Evolutionary conservation across 2,329 filamentous ascomycete genomes (phyloP).

Genomic region (Uncinocarpus reesii): DNA sequence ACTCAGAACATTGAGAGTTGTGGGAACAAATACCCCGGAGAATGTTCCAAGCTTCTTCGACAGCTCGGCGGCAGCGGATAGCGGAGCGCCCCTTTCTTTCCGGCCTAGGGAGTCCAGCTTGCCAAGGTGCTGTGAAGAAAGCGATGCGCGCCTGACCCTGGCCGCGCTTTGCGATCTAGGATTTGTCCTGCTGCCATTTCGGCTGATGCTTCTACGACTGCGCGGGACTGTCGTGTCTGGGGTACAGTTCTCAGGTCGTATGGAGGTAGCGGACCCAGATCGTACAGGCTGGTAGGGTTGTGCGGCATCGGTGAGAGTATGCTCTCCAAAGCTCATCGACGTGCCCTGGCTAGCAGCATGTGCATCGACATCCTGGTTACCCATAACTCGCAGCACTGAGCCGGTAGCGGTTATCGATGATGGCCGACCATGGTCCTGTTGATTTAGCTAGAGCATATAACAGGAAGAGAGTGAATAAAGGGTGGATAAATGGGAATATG

Average conservation of each 20-base stretch:
- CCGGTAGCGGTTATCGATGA: not conserved
- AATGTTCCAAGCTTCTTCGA: conserved; percentile 62
- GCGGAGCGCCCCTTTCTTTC: conserved; percentile 25
- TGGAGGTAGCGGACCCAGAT: not conserved
- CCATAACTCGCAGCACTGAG: not conserved
- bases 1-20: conserved; percentile 78
- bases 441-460: too few relatives aligned
- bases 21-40: conserved; percentile 74
- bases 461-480: too few relatives aligned
- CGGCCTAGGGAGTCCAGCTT: conserved; percentile 21
- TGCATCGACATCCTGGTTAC: not conserved
- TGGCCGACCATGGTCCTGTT: not conserved
- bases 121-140: conserved; percentile 15
- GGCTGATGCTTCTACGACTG: conserved; percentile 1
- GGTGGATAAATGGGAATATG: too few relatives aligned
- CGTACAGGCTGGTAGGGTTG: conserved; percentile 8
- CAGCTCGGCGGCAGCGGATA: conserved; percentile 20
- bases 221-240: not conserved
- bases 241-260: not conserved
- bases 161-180: conserved; percentile 11
- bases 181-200: not conserved
- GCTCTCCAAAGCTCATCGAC: not conserved
- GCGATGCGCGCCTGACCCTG: conserved; percentile 14
- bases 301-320: not conserved
- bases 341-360: not conserved